Evolutionary conservation across 768 basidiomycete genomes (phyloP).

Genomic region (Lactifluus echinatus): DNA sequence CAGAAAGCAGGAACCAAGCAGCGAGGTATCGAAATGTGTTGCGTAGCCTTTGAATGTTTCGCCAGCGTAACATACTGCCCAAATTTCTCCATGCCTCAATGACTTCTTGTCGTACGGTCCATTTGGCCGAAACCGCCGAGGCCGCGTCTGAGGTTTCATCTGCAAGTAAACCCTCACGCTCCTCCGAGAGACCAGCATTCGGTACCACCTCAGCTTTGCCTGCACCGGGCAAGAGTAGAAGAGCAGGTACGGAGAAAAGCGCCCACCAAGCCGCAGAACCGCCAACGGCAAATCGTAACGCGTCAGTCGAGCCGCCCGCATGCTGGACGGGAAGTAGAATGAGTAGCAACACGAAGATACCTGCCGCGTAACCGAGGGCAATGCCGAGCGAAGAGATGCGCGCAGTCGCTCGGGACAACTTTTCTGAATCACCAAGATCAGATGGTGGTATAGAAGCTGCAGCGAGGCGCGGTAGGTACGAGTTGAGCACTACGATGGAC

Average conservation of each 20-base stretch:
- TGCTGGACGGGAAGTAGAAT: constrained; percentile 70
- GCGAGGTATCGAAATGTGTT: constrained; percentile 86
- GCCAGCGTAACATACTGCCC: constrained; percentile 62
- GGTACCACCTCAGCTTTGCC: constrained; percentile 18
- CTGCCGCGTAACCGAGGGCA: constrained; percentile 78
- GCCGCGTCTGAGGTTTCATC: background rate
- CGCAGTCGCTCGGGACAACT: constrained; percentile 65
- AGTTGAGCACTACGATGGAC: constrained; percentile 82
- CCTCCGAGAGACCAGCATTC: constrained; percentile 2
- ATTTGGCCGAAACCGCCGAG: constrained; percentile 23
- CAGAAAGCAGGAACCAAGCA: constrained; percentile 92
- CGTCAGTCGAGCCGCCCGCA: constrained; percentile 66
- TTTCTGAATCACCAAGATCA: constrained; percentile 36
- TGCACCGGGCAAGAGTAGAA: constrained; percentile 56
- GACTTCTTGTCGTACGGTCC: constrained; percentile 47
- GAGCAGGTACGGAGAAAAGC: constrained; percentile 69
- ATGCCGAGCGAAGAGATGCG: constrained; percentile 81
- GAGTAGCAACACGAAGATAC: constrained; percentile 66
- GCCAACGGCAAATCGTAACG: constrained; percentile 76
- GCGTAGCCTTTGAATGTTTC: constrained; percentile 61
- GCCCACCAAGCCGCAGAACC: constrained; percentile 88
- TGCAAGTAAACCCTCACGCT: constrained; percentile 16
- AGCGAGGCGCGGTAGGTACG: constrained; percentile 74
- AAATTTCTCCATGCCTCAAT: constrained; percentile 67
- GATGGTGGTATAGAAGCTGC: constrained; percentile 23